Evolutionary conservation across 2,329 filamentous ascomycete genomes (phyloP).

Genomic region (Diaporthe humulicola): DNA sequence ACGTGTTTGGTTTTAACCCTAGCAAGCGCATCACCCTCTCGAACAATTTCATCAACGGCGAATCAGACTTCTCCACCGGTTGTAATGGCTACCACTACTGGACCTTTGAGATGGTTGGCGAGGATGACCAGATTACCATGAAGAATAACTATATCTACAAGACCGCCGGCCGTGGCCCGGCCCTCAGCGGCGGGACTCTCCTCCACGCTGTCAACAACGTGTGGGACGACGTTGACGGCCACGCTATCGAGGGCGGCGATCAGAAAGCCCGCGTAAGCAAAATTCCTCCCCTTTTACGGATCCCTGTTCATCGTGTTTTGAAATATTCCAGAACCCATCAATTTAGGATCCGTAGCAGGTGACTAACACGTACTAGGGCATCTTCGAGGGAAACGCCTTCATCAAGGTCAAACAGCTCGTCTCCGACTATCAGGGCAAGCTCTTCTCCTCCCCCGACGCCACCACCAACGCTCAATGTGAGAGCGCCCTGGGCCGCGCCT

Average conservation of each 20-base stretch:
- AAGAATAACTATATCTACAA: constrained; percentile 3
- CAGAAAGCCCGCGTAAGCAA: neutral
- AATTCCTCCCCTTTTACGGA: too few relatives aligned
- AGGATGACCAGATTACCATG: neutral
- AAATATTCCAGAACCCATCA: too few relatives aligned
- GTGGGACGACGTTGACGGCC: neutral
- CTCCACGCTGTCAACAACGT: neutral
- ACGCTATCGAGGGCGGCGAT: neutral
- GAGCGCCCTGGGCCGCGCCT: neutral
- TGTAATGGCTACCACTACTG: neutral
- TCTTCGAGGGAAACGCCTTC: neutral
- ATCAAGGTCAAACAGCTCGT: constrained; percentile 4
- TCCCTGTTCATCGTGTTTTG: too few relatives aligned
- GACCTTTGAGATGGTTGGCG: neutral
- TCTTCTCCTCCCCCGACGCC: neutral
- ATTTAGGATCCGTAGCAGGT: too few relatives aligned
- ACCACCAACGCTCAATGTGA: neutral
- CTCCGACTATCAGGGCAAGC: neutral
- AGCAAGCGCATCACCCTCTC: neutral
- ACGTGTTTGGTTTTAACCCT: neutral
- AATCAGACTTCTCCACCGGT: neutral
- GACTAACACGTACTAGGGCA: too few relatives aligned
- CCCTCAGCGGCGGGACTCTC: neutral
- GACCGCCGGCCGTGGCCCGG: neutral
- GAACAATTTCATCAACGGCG: neutral